Percentiles rank a stretch among this genome's conserved stretches.
These are phyloP conservation scores for Leucocoprinus birnbaumii DNA, from an alignment of 768 basidiomycete species.

Conservation along the genomic window DNA sequence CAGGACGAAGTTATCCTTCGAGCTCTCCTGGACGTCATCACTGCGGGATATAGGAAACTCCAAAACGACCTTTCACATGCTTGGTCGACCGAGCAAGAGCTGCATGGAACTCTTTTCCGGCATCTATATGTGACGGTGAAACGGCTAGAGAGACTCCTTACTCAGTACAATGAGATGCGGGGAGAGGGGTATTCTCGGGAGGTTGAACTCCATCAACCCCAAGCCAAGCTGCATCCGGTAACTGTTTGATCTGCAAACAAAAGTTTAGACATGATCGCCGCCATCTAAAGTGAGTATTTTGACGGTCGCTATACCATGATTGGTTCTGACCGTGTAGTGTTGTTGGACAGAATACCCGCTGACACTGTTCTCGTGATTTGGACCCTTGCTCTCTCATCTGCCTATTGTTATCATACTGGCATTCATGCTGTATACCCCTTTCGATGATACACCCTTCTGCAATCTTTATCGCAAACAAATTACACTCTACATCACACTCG, in stretches of 20 bases:
- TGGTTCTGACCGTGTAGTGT: not conserved
- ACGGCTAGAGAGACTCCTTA: slow-evolving; percentile 6
- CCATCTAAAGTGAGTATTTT: not conserved
- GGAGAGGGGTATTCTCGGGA: slow-evolving; percentile 6
- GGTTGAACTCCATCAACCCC: slow-evolving; percentile 3
- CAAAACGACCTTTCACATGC: not conserved
- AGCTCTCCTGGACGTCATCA: slow-evolving; percentile 5
- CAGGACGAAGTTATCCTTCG: slow-evolving; percentile 4
- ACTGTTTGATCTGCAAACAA: slow-evolving; percentile 3
- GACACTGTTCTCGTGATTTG: not conserved
- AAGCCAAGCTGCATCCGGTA: slow-evolving; percentile 5
- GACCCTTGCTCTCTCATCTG: not conserved
- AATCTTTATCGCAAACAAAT: too few species aligned
- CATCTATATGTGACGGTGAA: slow-evolving; percentile 13
- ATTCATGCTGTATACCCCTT: not conserved
- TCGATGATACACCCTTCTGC: not conserved
- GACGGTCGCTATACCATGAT: not conserved
- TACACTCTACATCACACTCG: too few species aligned
- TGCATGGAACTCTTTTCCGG: slow-evolving; percentile 9
- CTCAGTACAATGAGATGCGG: slow-evolving; percentile 8
- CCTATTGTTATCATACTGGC: too few species aligned
- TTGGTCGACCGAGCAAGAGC: slow-evolving; percentile 5
- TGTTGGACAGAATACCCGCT: not conserved
- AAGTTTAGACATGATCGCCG: not conserved
- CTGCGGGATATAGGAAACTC: slow-evolving; percentile 9